Base-by-base conservation (phyloP, 108 stramenopile genomes). In the Nitzschia palea region DNA sequence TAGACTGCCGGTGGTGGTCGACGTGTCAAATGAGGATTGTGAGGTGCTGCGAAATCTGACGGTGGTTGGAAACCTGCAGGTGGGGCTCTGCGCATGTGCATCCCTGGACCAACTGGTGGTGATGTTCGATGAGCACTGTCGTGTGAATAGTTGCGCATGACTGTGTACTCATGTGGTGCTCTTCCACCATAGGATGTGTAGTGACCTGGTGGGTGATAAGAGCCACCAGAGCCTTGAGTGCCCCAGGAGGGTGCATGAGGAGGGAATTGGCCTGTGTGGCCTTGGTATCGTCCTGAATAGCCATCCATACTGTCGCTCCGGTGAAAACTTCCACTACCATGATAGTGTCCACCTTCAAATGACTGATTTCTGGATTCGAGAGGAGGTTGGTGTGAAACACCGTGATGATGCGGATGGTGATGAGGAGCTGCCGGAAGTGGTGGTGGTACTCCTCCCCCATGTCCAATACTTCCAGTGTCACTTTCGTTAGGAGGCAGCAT, bases 331-430 rank as follows among this genome's bases (percentile, higher is more conserved):
- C 68, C 73, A 22, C 73, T 67, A 4, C 74, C 67, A 34, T 79
- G 82, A 45, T 80, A 84, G 31, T 83, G 82, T 10, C 83, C 77
- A 26, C 71, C 81, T 27, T 81, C 80, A 48, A 85, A 85, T 2
- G 84, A 85, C 55, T 85, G 84, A 32, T 85, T 85, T 52, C 84
- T 66, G 12, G 80, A 78, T 58, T 85, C 84, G 40, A 76, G 36
- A 18, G 67, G 50, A 20, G 74, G 65, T 23, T 76, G 74, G 12
- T 4, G 32, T 14, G 32, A 22, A 28, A 23, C 48, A 14, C 37
- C 63, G 36, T 47, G 52, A 65, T 57, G 62, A 17, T 59, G 57
- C 10, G 57, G 58, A 60, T 59, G 44, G 2, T 27, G 15, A 48
- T 47, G 45, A 9, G 17, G 47, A 4, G 45, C 27, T 15, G 25